phyloP scores from a whole-genome alignment of 2,329 filamentous ascomycete species.

The Teratosphaeriaceae sp. region DNA sequence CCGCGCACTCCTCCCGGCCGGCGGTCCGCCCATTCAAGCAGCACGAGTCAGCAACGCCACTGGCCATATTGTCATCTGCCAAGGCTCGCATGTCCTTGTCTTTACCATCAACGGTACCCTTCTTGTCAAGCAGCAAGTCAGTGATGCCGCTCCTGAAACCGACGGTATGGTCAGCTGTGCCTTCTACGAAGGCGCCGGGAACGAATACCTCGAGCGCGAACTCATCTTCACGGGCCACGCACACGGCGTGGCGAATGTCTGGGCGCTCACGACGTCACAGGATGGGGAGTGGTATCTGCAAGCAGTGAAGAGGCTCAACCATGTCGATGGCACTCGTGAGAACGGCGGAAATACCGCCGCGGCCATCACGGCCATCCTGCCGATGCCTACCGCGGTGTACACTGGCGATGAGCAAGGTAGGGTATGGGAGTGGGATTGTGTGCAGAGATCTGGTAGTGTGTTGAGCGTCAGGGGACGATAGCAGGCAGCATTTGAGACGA shows the following conservation, averaged over 20 bases:
- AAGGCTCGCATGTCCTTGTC: constrained; percentile 64
- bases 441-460: constrained; percentile 17
- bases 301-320: constrained; percentile 74
- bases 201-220: constrained; percentile 84
- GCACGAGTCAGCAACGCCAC: constrained; percentile 84
- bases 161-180: constrained; percentile 77
- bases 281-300: constrained; percentile 68
- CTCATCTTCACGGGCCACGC: constrained; percentile 86
- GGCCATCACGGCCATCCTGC: constrained; percentile 77
- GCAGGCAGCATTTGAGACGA: neutral
- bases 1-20: constrained; percentile 37
- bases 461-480: constrained; percentile 13
- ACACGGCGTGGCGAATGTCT: constrained; percentile 73
- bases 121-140: constrained; percentile 76
- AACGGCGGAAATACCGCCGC: constrained; percentile 50
- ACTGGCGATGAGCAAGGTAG: constrained; percentile 89
- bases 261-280: constrained; percentile 50
- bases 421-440: constrained; percentile 48
- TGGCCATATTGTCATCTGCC: constrained; percentile 82
- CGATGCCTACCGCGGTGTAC: constrained; percentile 78
- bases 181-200: constrained; percentile 85
- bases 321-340: constrained; percentile 63
- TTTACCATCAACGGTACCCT: constrained; percentile 85
- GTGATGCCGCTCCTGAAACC: constrained; percentile 38
- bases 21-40: constrained; percentile 58